phyloP scores from a whole-genome alignment of 2,329 filamentous ascomycete species.

The Penicillium sp. region DNA sequence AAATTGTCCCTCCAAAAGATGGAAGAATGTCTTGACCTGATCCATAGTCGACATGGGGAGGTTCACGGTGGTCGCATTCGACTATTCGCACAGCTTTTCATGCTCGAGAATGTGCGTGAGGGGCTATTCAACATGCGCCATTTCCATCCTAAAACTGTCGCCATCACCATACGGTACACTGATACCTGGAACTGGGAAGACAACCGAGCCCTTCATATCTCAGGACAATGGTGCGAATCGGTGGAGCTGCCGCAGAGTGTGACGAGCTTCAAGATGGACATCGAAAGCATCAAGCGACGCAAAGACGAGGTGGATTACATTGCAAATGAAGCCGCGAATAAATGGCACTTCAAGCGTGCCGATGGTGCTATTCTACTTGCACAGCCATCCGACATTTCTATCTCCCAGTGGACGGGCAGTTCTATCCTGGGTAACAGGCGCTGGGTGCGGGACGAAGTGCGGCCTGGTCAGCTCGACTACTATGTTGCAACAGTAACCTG shows the following conservation, averaged over 20 bases:
- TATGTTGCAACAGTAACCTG: slow-evolving; percentile 43
- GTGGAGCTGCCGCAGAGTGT: slow-evolving; percentile 34
- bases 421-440: slow-evolving; percentile 39
- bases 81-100: slow-evolving; percentile 45
- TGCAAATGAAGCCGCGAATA: slow-evolving; percentile 34
- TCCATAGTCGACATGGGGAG: slow-evolving; percentile 20
- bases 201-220: slow-evolving; percentile 36
- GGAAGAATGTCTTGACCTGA: slow-evolving; percentile 14
- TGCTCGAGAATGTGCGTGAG: slow-evolving; percentile 29
- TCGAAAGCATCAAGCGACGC: slow-evolving; percentile 49
- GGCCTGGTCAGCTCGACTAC: slow-evolving; percentile 42
- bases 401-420: slow-evolving; percentile 45
- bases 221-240: slow-evolving; percentile 36
- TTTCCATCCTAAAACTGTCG: slow-evolving; percentile 38
- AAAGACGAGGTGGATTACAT: slow-evolving; percentile 46
- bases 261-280: slow-evolving; percentile 42
- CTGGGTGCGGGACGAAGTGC: slow-evolving; percentile 45
- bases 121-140: slow-evolving; percentile 24
- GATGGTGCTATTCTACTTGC: slow-evolving; percentile 34
- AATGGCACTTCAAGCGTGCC: slow-evolving; percentile 36
- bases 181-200: slow-evolving; percentile 49
- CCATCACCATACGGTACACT: slow-evolving; percentile 48
- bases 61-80: slow-evolving; percentile 34
- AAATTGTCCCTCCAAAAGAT: slow-evolving; percentile 8
- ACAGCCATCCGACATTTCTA: slow-evolving; percentile 25